Base-by-base conservation (phyloP, 345 rosid species). In the Brassica incana region DNA sequence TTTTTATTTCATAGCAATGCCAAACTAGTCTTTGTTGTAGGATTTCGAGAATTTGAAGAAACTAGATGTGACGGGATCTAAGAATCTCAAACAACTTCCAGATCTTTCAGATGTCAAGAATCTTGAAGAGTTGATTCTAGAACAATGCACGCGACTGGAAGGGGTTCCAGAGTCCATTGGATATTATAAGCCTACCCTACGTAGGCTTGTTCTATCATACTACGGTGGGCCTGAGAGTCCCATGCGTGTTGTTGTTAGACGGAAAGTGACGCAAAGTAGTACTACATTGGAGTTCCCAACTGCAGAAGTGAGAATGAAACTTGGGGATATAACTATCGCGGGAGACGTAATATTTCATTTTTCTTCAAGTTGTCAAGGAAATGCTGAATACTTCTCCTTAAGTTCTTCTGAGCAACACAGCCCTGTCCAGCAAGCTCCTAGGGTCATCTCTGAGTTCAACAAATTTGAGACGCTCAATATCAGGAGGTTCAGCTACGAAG, bases 81-180 rank as follows among this genome's bases (percentile, higher is more conserved):
- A 27, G 69, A 29, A 68, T 6, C 68, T 77, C 60, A 40, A 12
- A 4, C 10, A 2, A 40, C 73, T 77, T 61, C 80, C 80, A 27
- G 2, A 6, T 5, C 48, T 77, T 43, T 27, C 62, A 29, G 0
- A 5, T 58, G 0, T 23, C 38, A 8, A 1, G 27, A 36, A 0
- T 5, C 78, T 65, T 58, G 79, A 76, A 12, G 72, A 67, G 30
- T 66, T 76, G 72, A 14, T 66, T 11, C 2, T 66, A 23, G 72
- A 75, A 75, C 65, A 56, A 1, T 76, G 72, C 58, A 38, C 4
- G 0, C 16, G 29, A 23, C 40, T 76, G 0, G 8, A 32, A n/a
- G 72, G 56, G 2, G 36, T 76, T n/a, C 72, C 66, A 2, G 0
- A 33, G 67, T 66, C 40, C 14, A 75, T 67, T 75, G 52, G 38